A percentile compares a stretch with the other conserved stretches of the same genome.
Conservation (phyloP, 192 early-diverging fungal genomes). For the Gamsiella multidivaricata region DNA sequence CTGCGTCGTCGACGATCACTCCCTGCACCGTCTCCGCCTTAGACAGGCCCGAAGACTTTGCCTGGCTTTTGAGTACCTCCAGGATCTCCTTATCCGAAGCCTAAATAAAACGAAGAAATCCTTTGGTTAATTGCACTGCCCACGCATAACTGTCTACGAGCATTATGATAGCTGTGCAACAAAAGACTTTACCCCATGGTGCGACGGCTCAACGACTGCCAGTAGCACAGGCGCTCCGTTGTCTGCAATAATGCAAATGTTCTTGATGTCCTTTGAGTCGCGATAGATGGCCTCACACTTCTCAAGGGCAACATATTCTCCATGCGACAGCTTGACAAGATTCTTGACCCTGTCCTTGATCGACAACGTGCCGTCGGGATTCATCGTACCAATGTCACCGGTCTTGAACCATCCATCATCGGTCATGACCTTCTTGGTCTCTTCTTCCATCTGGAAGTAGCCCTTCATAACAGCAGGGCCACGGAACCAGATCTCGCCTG, state of each 20-base stretch:
- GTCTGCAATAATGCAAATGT: constrained; percentile 79
- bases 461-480: constrained; percentile 71
- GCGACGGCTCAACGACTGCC: constrained; percentile 75
- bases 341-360: constrained; percentile 90
- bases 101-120: too few species aligned
- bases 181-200: constrained; percentile 45
- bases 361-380: constrained; percentile 72
- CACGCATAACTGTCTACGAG: too few species aligned
- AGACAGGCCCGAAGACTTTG: constrained; percentile 65
- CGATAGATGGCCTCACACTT: constrained; percentile 77
- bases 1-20: constrained; percentile 63
- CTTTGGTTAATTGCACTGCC: too few species aligned
- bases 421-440: constrained; percentile 69
- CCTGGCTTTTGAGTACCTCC: constrained; percentile 63
- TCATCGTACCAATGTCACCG: constrained; percentile 80
- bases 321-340: constrained; percentile 79
- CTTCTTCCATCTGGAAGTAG: constrained; percentile 71
- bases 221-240: constrained; percentile 71
- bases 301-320: constrained; percentile 76
- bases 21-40: constrained; percentile 71
- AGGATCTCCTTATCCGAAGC: constrained; percentile 57
- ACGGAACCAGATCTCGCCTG: constrained; percentile 76
- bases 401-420: constrained; percentile 79
- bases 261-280: constrained; percentile 73
- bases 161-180: too few species aligned